These are phyloP conservation scores for Pterulicium gracile DNA, from an alignment of 1,284 basidiomycete species.

Conservation along the genomic window DNA sequence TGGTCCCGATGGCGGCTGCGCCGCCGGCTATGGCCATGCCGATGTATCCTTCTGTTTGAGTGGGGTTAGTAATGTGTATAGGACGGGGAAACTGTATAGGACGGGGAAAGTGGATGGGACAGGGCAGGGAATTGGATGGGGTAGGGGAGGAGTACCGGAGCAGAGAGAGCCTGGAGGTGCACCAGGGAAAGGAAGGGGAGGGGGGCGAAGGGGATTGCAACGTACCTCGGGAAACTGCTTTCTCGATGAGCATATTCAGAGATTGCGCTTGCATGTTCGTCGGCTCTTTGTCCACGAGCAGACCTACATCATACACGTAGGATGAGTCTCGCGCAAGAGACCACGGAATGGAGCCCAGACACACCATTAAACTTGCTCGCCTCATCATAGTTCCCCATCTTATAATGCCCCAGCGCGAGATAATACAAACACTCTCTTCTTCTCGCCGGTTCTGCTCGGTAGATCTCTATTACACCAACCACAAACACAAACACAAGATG, in stretches of 20 bases:
- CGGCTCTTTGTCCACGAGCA: slow-evolving; percentile 90
- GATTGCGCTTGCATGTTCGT: slow-evolving; percentile 91
- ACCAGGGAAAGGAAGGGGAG: not conserved
- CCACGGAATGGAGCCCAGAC: slow-evolving; percentile 15
- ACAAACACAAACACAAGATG: slow-evolving; percentile 6
- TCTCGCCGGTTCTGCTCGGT: slow-evolving; percentile 78
- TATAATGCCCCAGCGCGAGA: slow-evolving; percentile 93
- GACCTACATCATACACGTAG: slow-evolving; percentile 40
- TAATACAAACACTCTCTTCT: slow-evolving; percentile 97
- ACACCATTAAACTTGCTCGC: slow-evolving; percentile 89
- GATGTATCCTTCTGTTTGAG: slow-evolving; percentile 69
- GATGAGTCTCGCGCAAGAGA: slow-evolving; percentile 3
- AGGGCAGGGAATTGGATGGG: slow-evolving; percentile 9
- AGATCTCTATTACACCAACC: slow-evolving; percentile 62
- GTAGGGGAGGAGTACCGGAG: not conserved
- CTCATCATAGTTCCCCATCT: slow-evolving; percentile 93
- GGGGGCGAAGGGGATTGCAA: no score
- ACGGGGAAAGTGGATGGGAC: no score
- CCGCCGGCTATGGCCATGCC: slow-evolving; percentile 94
- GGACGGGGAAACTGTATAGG: not conserved
- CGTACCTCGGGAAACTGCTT: slow-evolving; percentile 77
- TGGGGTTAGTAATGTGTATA: not conserved
- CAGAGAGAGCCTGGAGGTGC: not conserved
- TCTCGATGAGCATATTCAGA: slow-evolving; percentile 77
- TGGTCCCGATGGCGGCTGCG: slow-evolving; percentile 76